phyloP scores from a whole-genome alignment of 177 flowering plant genomes.

The Telopea speciosissima region DNA sequence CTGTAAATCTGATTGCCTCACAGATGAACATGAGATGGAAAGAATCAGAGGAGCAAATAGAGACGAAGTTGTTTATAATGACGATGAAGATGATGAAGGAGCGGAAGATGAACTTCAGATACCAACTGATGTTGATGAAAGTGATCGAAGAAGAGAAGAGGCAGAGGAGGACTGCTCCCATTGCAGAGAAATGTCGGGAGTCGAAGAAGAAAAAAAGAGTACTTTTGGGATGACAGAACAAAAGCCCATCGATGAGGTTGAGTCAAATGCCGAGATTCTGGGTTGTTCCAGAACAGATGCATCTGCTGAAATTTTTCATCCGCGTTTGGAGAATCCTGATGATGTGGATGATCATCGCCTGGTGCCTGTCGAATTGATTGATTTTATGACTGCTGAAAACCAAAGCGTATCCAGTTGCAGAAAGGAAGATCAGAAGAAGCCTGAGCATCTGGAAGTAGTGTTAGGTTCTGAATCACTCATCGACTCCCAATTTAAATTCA shows the following conservation, averaged over 20 bases:
- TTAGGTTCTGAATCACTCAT: slow-evolving; percentile 9
- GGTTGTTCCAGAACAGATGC: slow-evolving; percentile 20
- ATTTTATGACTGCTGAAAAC: slow-evolving; percentile 19
- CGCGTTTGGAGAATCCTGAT: slow-evolving; percentile 37
- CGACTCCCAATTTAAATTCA: slow-evolving; percentile 4
- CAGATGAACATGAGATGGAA: slow-evolving; percentile 21
- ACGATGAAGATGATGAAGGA: not conserved
- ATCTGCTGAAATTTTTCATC: slow-evolving; percentile 20
- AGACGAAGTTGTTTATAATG: not conserved
- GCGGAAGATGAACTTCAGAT: slow-evolving; percentile 19
- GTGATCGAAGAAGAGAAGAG: slow-evolving; percentile 12
- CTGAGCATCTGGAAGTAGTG: slow-evolving; percentile 22
- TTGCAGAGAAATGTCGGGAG: slow-evolving; percentile 14
- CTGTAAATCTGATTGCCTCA: slow-evolving; percentile 32
- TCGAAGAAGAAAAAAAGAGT: slow-evolving; percentile 22
- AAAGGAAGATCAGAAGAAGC: slow-evolving; percentile 18
- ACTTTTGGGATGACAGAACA: slow-evolving; percentile 13
- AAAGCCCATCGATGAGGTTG: slow-evolving; percentile 20
- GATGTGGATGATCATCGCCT: slow-evolving; percentile 40
- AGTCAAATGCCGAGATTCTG: slow-evolving; percentile 12
- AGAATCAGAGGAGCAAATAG: slow-evolving; percentile 17
- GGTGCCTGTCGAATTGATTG: slow-evolving; percentile 50
- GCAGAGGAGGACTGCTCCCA: slow-evolving; percentile 20
- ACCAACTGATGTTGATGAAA: slow-evolving; percentile 27
- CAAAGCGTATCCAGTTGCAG: not conserved